Evolutionary conservation across 2,329 filamentous ascomycete genomes (phyloP), one percentile per base, ranked within the genome.

Genomic region (Chaetoscypha palmicola): DNA sequence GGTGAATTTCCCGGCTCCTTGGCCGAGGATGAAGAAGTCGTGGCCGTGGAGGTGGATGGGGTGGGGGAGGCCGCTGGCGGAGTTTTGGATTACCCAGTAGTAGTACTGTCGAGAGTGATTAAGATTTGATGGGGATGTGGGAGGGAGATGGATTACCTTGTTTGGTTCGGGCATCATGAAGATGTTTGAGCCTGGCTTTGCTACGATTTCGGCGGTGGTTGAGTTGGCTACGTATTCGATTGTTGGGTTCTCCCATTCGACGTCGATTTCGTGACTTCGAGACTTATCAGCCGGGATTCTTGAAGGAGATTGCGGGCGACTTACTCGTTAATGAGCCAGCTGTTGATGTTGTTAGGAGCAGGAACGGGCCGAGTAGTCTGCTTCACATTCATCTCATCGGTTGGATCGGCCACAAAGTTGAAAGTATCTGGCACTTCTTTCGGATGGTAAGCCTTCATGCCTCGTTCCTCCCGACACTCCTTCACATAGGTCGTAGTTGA

Each of bases 301-400:
- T n/a, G n/a, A n/a, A n/a, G n/a, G n/a, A n/a, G n/a, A n/a, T n/a
- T n/a, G n/a, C n/a, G n/a, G 7, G 10, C 5, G 3, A n/a, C 40
- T 42, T 42, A 42, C 40, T 42, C 40, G 14, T 42, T 42, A 14
- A 42, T 42, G 4, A 9, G 14, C 40, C 40, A 42, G 14, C 5
- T 16, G 21, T 28, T 36, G 23, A 28, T 36, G 11, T 17, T 41
- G 4, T 23, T 22, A n/a, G n/a, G n/a, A 12, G 7, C n/a, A n/a
- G 16, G 21, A 8, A 10, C 2, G 11, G 7, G 5, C 20, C 16
- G 17, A 10, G n/a, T 20, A 7, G 14, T 16, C 3, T 20, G 8
- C 7, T n/a, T 30, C 9, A 59, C 58, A n/a, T 47, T 38, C 5
- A 62, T 42, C 2, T 43, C 47, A 19, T 45, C 26, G 19, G 56